phyloP scores from a whole-genome alignment of 1,284 basidiomycete species.

The Filobasidium uniguttulatum region DNA sequence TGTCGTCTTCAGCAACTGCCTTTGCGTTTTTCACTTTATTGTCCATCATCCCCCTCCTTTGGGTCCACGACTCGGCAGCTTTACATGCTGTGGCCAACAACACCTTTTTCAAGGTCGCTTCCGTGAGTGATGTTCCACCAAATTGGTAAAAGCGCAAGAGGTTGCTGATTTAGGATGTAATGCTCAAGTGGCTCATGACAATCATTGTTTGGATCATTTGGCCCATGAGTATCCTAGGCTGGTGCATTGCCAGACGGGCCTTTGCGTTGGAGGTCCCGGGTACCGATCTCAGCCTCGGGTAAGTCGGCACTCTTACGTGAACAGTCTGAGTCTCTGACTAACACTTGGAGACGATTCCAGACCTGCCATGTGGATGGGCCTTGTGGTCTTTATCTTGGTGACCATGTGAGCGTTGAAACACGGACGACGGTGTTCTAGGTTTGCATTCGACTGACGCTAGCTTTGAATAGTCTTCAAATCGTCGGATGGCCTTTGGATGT shows the following conservation, averaged over 20 bases:
- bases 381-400: conserved; percentile 23
- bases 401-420: conserved; percentile 21
- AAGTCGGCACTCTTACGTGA: conserved; percentile 12
- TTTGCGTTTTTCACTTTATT: conserved; percentile 29
- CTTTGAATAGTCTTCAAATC: conserved; percentile 18
- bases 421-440: background rate
- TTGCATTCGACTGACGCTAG: background rate
- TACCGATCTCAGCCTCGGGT: conserved; percentile 21
- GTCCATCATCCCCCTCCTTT: conserved; percentile 27
- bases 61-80: conserved; percentile 25
- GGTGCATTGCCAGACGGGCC: conserved; percentile 28
- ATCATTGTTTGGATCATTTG: conserved; percentile 21
- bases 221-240: conserved; percentile 32
- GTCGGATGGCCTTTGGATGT: conserved; percentile 27
- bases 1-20: conserved; percentile 19
- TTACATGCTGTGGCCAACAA: conserved; percentile 27
- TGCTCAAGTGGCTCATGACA: conserved; percentile 18
- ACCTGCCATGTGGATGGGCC: conserved; percentile 30
- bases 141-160: background rate
- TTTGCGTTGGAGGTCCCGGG: conserved; percentile 18
- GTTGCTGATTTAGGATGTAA: background rate
- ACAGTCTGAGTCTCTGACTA: background rate
- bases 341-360: conserved; percentile 1
- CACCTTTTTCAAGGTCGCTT: conserved; percentile 23
- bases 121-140: conserved; percentile 16